Evolutionary conservation across 2,329 filamentous ascomycete genomes (phyloP).

Genomic region (Talaromyces sp.): DNA sequence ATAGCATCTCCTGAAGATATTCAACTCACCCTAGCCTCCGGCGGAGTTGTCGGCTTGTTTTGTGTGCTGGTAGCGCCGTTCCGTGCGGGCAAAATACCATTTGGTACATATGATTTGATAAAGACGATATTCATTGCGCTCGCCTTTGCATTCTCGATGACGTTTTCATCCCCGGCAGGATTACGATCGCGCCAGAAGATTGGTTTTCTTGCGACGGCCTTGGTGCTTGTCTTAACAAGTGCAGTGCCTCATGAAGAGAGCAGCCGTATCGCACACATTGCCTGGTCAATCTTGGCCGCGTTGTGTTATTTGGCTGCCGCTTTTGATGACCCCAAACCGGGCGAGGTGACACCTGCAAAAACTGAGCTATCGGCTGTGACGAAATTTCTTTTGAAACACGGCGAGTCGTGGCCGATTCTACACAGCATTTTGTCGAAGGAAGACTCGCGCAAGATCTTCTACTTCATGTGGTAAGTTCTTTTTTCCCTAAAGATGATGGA

Average conservation of each 20-base stretch:
- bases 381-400: conserved; percentile 65
- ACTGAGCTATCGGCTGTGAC: conserved; percentile 65
- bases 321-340: conserved; percentile 32
- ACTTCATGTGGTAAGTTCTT: conserved; percentile 80
- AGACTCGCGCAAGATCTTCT: conserved; percentile 92
- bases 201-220: conserved; percentile 30
- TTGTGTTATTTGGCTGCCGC: conserved; percentile 32
- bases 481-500: not conserved
- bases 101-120: conserved; percentile 24
- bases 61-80: conserved; percentile 25
- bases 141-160: conserved; percentile 29
- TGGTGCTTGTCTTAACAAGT: conserved; percentile 29
- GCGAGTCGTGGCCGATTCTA: conserved; percentile 70
- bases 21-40: conserved; percentile 29
- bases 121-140: conserved; percentile 25
- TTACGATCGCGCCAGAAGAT: conserved; percentile 32
- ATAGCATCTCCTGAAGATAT: conserved; percentile 26
- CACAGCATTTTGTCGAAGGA: conserved; percentile 85
- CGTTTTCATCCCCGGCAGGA: conserved; percentile 24
- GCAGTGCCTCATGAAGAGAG: conserved; percentile 29
- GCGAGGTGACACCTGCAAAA: conserved; percentile 37
- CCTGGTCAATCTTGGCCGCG: conserved; percentile 27
- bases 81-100: conserved; percentile 21
- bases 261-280: conserved; percentile 27
- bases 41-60: conserved; percentile 26